A percentile compares a stretch with the other conserved stretches of the same genome.
Conservation (phyloP, 805 yeast genomes). For the Cyberlindnera samutprakarnensis region DNA sequence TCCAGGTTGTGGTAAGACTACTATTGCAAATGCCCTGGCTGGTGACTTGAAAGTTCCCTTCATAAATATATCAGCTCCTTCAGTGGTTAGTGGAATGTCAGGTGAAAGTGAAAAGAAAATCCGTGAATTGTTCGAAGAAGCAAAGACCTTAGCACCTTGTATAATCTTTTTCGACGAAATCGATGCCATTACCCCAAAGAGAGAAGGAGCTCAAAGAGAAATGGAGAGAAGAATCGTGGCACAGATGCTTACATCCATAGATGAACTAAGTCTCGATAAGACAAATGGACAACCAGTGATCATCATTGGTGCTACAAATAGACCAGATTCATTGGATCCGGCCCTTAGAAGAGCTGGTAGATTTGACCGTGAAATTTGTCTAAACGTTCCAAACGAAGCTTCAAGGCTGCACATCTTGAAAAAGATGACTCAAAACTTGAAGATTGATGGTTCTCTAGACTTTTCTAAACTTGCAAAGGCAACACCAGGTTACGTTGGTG, state of each 20-base stretch:
- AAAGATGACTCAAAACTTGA: conserved; percentile 62
- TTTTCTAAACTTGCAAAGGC: conserved; percentile 70
- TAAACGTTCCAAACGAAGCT: conserved; percentile 88
- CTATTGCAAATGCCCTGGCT: conserved; percentile 93
- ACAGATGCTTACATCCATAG: conserved; percentile 90
- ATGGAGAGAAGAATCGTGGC: conserved; percentile 98
- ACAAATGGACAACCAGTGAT: conserved; percentile 92
- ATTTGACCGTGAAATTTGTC: conserved; percentile 89
- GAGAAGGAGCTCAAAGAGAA: conserved; percentile 97
- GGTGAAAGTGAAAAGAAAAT: conserved; percentile 95
- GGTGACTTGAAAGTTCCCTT: conserved; percentile 93
- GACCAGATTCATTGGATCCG: conserved; percentile 93
- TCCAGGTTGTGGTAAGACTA: conserved; percentile 98
- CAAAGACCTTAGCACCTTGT: conserved; percentile 85
- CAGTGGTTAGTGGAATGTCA: conserved; percentile 98
- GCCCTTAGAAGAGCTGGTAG: conserved; percentile 96
- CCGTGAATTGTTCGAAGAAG: conserved; percentile 90
- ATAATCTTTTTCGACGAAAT: conserved; percentile 91
- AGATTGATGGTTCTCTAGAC: conserved; percentile 65
- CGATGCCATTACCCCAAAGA: conserved; percentile 95
- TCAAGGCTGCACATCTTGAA: conserved; percentile 70
- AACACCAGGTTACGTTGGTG: conserved; percentile 98
- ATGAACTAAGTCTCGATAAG: conserved; percentile 79
- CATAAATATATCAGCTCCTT: conserved; percentile 86
- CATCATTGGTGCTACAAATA: conserved; percentile 91